Evolutionary conservation across 768 basidiomycete genomes (phyloP), one percentile per base, ranked within the genome.

Genomic region (Serendipita sp.): DNA sequence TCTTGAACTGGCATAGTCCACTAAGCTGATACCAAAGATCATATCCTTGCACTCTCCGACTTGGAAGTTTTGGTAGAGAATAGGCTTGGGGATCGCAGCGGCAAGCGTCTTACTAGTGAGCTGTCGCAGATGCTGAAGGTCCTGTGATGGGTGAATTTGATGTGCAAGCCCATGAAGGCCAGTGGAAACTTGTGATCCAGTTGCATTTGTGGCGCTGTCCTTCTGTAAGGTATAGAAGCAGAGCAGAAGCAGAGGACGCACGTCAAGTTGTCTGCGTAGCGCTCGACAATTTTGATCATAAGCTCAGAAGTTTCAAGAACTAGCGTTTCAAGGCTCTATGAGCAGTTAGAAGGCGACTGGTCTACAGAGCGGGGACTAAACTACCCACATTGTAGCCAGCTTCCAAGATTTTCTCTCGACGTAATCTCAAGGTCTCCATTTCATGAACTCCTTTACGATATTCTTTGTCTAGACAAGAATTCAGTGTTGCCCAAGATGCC

Each of bases 401-500:
- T 68, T 90, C 83, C 34, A 94, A 72, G 42, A 84, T 89, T 72
- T 92, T 95, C 3, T 84, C 83, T 64, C 88, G 78, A 42, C 86
- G 80, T 41, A 95, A 76, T 38, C 93, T 77, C 41, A 95, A 77
- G 0, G 92, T 93, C 75, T 96, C 92, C n/a, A 92, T 74, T 85
- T 90, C 89, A 72, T 95, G 86, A 24, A 96, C 84, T 34, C 83
- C 90, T 66, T 86, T 88, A 28, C 92, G 78, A 69, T 96, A 96
- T 64, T 94, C 91, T 71, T 85, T 89, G 71, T 96, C 92, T 89
- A 67, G 45, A 63, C 42, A 44, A 60, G 20, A 30, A n/a, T 42
- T 45, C 41, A 33, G 24, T 13, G n/a, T 60, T 56, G 16, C 14
- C 24, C 20, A 33, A 5, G 61, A 61, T 26, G 5, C 34, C 22